Base-by-base conservation (phyloP, 1,284 basidiomycete genomes). In the Clitocybe nebularis region DNA sequence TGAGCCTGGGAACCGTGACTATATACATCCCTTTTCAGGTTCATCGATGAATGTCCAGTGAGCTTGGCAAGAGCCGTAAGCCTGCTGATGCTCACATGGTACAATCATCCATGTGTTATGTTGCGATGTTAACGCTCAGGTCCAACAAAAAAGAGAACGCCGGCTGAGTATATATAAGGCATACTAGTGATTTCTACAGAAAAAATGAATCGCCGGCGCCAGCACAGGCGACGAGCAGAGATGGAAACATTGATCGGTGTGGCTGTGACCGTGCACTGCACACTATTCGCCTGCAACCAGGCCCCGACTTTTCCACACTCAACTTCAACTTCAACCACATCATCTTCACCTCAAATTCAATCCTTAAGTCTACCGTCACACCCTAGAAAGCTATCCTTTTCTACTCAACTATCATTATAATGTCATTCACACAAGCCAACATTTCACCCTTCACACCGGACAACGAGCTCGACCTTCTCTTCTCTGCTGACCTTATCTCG, bases 401-500 rank as follows among this genome's bases (percentile, higher is more conserved):
- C 14, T 32, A 16, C 13, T 14, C 29, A 16, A 32, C 14, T 32
- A 5, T 23, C 19, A 9, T 28, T 21, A 20, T 36, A 21, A 17
- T 22, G 8, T 23, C 35, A 23, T 17, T 23, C 46, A 21, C 30
- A 11, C 16, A 13, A n/a, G n/a, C 22, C 14, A 41, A 19, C n/a
- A 39, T 42, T 22, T 34, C 55, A 13, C 39, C 45, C 8, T 77
- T 85, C 65, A 89, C 87, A 5, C 77, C 79, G 21, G 84, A 89
- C 57, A 64, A 66, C 35, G 59, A 78, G 34, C 82, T 93, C 45
- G 81, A 89, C 54, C 77, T 94, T 34, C 69, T 87, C 45, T 93
- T 93, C 65, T 70, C 82, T 22, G 57, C 80, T 23, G 69, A 77
- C 33, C 69, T 85, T 56, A 84, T 91, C 55, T 79, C 85, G 0